Evolutionary conservation across 2,329 filamentous ascomycete genomes (phyloP), one percentile per base, ranked within the genome.

Genomic region (Fusarium subtropicale): DNA sequence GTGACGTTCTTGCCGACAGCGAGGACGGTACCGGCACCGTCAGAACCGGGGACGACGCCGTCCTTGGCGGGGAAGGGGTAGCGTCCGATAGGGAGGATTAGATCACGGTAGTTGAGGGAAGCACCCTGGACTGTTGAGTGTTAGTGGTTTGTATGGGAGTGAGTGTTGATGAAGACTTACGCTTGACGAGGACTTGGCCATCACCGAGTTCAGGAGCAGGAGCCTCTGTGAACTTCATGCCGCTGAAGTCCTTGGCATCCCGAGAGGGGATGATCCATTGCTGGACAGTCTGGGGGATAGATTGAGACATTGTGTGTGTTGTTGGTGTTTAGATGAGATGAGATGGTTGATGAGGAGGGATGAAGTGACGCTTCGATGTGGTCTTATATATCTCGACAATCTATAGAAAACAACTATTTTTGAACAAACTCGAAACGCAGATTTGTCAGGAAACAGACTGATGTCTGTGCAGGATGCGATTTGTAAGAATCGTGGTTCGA

Each of bases 101-200:
- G 77, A 67, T 87, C 85, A 56, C 85, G 85, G 75, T 83, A 87
- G 79, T 87, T 87, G 52, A 87, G 81, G 30, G 85, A 85, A 8
- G 81, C 85, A 16, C 81, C 84, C 52, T 81, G 79, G 28, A 87
- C 83, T 80, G 22, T 59, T 7, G n/a, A 5, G 22, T 10, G 53
- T 75, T 64, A 68, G 65, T 13, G 18, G 22, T 30, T 28, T 28
- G 10, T 46, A 15, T 33, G 9, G 5, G 9, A 18, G 16, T 8
- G 4, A 9, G 28, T 34, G 7, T 36, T 28, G n/a, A 22, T 20
- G 26, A 44, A 28, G 18, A 73, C 77, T 36, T 58, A 79, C 79
- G 56, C 78, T 90, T 91, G 71, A 94, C 88, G 34, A 94, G 84
- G 8, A 93, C 90, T 28, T 94, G 88, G 65, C 87, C 86, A 56